Evolutionary conservation across 2,329 filamentous ascomycete species (phyloP).

Genomic region (Rhynchosporium graminicola): DNA sequence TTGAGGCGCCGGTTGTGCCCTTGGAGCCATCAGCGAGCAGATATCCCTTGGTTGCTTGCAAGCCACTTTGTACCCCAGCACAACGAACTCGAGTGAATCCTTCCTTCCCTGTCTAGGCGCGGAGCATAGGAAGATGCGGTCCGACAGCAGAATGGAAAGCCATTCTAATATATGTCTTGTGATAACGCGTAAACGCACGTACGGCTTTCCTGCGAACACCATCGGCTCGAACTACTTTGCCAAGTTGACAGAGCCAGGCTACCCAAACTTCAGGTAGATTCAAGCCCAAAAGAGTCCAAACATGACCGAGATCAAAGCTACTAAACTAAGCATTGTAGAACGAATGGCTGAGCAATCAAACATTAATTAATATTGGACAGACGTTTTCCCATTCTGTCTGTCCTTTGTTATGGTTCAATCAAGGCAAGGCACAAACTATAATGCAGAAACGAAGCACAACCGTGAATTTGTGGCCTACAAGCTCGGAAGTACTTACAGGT

Average conservation of each 20-base stretch:
- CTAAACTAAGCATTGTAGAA: not conserved
- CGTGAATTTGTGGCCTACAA: conserved; percentile 8
- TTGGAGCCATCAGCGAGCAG: not conserved
- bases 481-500: conserved; percentile 9
- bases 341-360: not conserved
- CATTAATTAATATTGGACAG: not conserved
- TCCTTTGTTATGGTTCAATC: not conserved
- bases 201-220: not conserved
- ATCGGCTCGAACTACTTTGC: not conserved
- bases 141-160: conserved; percentile 8
- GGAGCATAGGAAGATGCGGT: conserved; percentile 19
- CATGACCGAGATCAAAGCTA: not conserved
- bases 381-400: not conserved
- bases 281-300: not conserved
- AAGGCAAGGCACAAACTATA: not conserved
- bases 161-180: conserved; percentile 20
- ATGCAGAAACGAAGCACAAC: not conserved
- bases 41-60: conserved; percentile 5
- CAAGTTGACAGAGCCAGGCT: not conserved
- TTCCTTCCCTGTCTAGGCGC: not conserved
- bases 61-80: conserved; percentile 11
- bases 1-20: not conserved
- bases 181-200: conserved; percentile 1
- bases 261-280: no score
- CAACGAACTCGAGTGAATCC: not conserved